These are phyloP conservation scores for Rhypophila decipiens DNA, from an alignment of 495 filamentous ascomycete species.

Conservation along the genomic window DNA sequence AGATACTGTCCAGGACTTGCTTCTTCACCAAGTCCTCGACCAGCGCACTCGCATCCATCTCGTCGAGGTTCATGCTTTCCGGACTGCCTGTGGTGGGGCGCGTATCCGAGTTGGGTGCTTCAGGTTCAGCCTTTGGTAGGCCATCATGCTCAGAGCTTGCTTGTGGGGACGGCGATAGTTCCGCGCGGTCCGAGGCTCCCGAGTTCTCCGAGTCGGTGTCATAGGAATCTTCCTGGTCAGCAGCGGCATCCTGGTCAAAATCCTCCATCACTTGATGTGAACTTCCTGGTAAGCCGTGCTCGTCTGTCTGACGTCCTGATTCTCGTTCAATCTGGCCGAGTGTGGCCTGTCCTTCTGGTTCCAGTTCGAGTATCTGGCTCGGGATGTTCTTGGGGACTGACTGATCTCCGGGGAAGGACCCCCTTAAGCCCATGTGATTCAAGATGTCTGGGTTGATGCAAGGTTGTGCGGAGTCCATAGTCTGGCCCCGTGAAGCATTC, in stretches of 20 bases:
- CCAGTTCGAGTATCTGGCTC: constrained; percentile 1
- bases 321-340: not conserved
- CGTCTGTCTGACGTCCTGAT: not conserved
- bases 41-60: constrained; percentile 10
- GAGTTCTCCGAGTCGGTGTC: not conserved
- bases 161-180: not conserved
- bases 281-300: not conserved
- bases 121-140: no score
- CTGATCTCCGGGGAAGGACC: not conserved
- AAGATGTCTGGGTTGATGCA: constrained; percentile 7
- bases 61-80: constrained; percentile 10
- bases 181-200: not conserved
- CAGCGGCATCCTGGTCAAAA: constrained; percentile 5
- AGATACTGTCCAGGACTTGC: constrained; percentile 17
- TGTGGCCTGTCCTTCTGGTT: not conserved
- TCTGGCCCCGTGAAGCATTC: not conserved
- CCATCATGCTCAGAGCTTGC: no score
- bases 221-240: not conserved
- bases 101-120: not conserved
- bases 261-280: not conserved
- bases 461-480: not conserved
- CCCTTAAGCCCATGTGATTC: not conserved
- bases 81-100: not conserved
- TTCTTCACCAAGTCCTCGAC: constrained; percentile 8
- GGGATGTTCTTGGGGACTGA: not conserved